phyloP scores from a whole-genome alignment of 2,329 filamentous ascomycete genomes.

The Microcera coccophila region DNA sequence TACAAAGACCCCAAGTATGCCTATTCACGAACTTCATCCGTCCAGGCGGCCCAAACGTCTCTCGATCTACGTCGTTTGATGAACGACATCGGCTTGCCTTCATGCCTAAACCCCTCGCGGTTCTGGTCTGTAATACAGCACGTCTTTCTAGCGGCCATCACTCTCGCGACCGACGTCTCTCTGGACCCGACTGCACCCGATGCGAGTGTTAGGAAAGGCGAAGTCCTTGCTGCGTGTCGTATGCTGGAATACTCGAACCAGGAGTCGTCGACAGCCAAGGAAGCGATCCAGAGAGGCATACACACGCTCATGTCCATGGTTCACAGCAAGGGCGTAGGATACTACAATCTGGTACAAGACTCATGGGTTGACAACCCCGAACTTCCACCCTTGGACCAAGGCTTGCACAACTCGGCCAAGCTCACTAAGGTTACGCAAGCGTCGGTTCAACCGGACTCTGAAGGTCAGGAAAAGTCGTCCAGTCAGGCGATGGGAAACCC shows the following conservation, averaged over 20 bases:
- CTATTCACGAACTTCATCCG: constrained; percentile 8
- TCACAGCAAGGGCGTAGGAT: constrained; percentile 1
- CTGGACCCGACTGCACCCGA: constrained; percentile 4
- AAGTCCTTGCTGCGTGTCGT: constrained; percentile 10
- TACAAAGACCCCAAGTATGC: constrained; percentile 4
- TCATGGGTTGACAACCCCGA: neutral
- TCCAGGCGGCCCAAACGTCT: constrained; percentile 6
- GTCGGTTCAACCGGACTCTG: neutral
- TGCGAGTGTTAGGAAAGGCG: constrained; percentile 1
- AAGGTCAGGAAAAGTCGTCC: neutral
- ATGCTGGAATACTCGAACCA: constrained; percentile 8
- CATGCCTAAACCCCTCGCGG: constrained; percentile 1
- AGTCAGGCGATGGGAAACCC: neutral
- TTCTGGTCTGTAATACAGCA: constrained; percentile 10
- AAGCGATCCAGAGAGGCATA: constrained; percentile 3
- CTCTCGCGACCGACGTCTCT: constrained; percentile 9
- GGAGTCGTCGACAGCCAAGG: constrained; percentile 4
- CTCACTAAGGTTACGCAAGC: neutral
- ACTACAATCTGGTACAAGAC: neutral
- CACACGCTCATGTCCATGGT: constrained; percentile 4
- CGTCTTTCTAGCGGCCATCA: constrained; percentile 11
- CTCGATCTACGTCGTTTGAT: constrained; percentile 8
- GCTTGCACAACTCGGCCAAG: neutral
- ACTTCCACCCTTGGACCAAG: neutral
- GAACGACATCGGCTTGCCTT: constrained; percentile 2